Evolutionary conservation across 164 flowering plant species (phyloP), one percentile per base, ranked within the genome.

Genomic region (Stephania japonica): DNA sequence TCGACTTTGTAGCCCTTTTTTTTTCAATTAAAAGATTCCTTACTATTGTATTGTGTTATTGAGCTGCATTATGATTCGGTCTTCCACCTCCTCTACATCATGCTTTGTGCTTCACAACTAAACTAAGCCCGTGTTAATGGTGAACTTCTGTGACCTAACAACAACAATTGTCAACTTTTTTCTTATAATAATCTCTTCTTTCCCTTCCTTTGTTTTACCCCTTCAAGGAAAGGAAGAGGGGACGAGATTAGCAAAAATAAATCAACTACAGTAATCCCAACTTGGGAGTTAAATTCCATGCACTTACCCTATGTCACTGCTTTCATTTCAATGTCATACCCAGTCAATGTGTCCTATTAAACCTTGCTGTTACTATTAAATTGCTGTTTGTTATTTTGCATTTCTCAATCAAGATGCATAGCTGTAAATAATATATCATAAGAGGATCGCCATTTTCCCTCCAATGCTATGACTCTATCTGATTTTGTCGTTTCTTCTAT

Each of bases 161-260:
- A 42, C n/a, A 42, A 69, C 62, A 47, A 25, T 43, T 26, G 47
- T 75, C 68, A 69, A 27, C 62, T 44, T 38, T n/a, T 43, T 44
- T 6, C 61, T 19, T 2, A 68, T 26, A 19, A 26, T 5, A 7
- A n/a, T 8, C 43, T 27, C 47, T 21, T 5, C 5, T 23, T 64
- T 75, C 38, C 12, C 26, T 38, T 10, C 23, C 23, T 23, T 63
- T 7, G 3, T 64, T 64, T 32, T 9, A 11, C 26, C 12, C 67
- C 9, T 8, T 64, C 67, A 64, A 64, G 38, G 38, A 32, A 32
- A 32, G 38, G 38, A 32, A 32, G 26, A 23, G 2, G 67, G 64
- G 25, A 61, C 6, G 8, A n/a, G 0, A 19, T 18, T 19, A 19
- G 21, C 4, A 24, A 59, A 59, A 59, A 7, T 7, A 19, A 21